Percentiles rank a stretch among this genome's conserved stretches.
These are phyloP conservation scores for Aspergillus floridensis DNA, from an alignment of 2,329 filamentous ascomycete genomes.

Conservation along the genomic window DNA sequence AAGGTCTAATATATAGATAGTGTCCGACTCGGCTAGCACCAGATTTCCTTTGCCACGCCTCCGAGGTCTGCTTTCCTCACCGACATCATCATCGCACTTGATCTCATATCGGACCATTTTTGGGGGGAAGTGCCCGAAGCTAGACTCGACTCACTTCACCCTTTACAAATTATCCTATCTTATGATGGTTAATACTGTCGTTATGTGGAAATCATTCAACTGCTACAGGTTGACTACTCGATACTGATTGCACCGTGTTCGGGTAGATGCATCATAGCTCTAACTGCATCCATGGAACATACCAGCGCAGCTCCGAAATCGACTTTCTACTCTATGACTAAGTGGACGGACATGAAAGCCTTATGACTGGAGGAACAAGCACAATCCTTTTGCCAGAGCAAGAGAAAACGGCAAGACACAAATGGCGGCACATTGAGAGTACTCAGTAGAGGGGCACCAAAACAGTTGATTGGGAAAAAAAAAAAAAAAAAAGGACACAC, in stretches of 20 bases:
- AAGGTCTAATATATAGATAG: neutral
- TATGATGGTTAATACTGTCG: too few species aligned
- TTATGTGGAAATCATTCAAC: too few species aligned
- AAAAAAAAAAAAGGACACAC: neutral
- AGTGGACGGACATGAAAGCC: constrained; percentile 2
- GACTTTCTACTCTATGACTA: neutral
- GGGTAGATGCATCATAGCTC: constrained; percentile 19
- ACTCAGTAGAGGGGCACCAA: too few species aligned
- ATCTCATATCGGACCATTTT: constrained; percentile 7
- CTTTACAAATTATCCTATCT: too few species aligned
- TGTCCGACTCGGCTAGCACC: constrained; percentile 1
- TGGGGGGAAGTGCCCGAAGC: neutral
- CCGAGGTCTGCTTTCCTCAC: neutral
- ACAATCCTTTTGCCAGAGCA: neutral
- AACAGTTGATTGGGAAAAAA: neutral
- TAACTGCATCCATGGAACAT: constrained; percentile 14
- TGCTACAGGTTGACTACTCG: neutral
- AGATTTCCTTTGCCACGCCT: neutral
- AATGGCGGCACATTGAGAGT: neutral
- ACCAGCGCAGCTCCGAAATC: neutral
- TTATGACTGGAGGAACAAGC: neutral
- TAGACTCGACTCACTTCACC: neutral
- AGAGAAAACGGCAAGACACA: neutral
- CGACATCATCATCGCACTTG: neutral
- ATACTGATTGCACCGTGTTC: constrained; percentile 11